A percentile compares a stretch with the other conserved stretches of the same genome.
Evolutionary conservation across 768 basidiomycete species (phyloP).

Genomic region (Mrakia hoshinonis): DNA sequence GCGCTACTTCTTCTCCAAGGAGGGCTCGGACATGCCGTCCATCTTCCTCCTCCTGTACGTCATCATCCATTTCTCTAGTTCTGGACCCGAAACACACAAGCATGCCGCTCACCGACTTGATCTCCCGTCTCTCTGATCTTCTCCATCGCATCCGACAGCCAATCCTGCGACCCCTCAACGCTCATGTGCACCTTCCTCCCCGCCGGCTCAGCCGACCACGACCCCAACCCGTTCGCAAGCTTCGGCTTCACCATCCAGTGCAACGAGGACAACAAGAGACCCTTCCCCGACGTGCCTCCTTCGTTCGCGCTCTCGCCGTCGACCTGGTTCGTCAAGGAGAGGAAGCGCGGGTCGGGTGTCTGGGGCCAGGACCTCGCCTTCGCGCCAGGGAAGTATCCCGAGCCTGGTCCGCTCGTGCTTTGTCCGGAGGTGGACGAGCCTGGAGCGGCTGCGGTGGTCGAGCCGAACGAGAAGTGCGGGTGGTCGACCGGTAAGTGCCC

Average conservation of each 20-base stretch:
- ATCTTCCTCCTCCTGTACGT: background rate
- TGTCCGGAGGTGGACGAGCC: too few species aligned
- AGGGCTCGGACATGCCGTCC: background rate
- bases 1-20: background rate
- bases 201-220: background rate
- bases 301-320: background rate
- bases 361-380: too few species aligned
- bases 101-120: background rate
- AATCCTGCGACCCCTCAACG: background rate
- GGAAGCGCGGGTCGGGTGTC: too few species aligned
- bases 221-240: background rate
- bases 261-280: background rate
- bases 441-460: too few species aligned
- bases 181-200: background rate
- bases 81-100: too few species aligned
- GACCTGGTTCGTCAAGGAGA: constrained; percentile 2
- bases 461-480: too few species aligned
- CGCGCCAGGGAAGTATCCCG: too few species aligned
- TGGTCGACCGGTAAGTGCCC: too few species aligned
- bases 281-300: background rate
- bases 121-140: background rate
- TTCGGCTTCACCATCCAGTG: too few species aligned
- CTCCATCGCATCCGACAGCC: background rate
- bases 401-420: too few species aligned
- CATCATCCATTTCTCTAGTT: too few species aligned